Evolutionary conservation across 805 yeast genomes (phyloP).

Genomic region (Kurtzmaniella cleridarum): DNA sequence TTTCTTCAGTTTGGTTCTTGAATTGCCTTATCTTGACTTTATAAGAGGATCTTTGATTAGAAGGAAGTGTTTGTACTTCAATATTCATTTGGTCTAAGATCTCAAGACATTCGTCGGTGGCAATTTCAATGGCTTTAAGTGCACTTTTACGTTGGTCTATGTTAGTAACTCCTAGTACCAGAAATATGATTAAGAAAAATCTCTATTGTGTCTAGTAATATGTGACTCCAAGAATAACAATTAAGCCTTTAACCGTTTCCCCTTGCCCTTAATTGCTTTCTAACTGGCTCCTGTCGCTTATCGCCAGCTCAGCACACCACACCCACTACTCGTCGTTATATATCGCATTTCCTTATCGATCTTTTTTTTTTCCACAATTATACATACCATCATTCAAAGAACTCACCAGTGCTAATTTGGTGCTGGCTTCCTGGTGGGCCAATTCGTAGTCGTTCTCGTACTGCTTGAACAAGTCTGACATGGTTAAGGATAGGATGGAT

Average conservation of each 20-base stretch:
- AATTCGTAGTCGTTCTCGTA: slow-evolving; percentile 71
- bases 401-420: slow-evolving; percentile 53
- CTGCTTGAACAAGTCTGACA: slow-evolving; percentile 52
- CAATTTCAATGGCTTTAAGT: slow-evolving; percentile 55
- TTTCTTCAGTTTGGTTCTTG: slow-evolving; percentile 50
- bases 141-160: slow-evolving; percentile 48
- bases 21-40: slow-evolving; percentile 76
- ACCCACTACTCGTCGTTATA: too few relatives aligned
- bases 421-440: slow-evolving; percentile 63
- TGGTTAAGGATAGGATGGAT: slow-evolving; percentile 6
- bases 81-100: slow-evolving; percentile 80
- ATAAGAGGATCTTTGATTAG: slow-evolving; percentile 60
- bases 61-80: slow-evolving; percentile 82
- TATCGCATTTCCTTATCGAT: too few relatives aligned
- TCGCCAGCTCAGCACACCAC: too few relatives aligned
- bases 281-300: too few relatives aligned
- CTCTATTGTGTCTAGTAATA: too few relatives aligned
- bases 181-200: too few relatives aligned
- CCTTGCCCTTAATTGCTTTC: too few relatives aligned
- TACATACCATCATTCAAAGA: slow-evolving; percentile 39
- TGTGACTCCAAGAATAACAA: too few relatives aligned
- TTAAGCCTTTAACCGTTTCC: too few relatives aligned
- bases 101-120: slow-evolving; percentile 77
- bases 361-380: too few relatives aligned
- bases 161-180: too few relatives aligned